Base-by-base conservation (phyloP, 228 moss, liverwort and hornwort species). In the Sphagnum fallax region DNA sequence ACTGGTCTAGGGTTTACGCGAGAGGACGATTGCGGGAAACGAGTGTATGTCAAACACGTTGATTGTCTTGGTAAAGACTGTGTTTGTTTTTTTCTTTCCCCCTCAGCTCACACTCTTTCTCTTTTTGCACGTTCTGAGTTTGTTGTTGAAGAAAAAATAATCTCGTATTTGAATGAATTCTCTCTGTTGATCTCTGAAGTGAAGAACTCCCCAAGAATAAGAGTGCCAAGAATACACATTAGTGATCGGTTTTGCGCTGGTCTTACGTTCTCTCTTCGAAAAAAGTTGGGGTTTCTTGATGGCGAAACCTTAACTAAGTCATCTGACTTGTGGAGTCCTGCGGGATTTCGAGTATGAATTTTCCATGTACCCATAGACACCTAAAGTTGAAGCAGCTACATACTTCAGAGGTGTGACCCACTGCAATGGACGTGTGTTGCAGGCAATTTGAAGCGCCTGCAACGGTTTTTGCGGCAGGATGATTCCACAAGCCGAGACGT, bases 381-480 rank as follows among this genome's bases (percentile, higher is more conserved):
- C 32, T 62, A n/a, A 53, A 48, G 6, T 16, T 60, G 5, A 60
- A 9, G 9, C 9, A 10, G 10, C 49, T 10, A 16, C 48, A 16
- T 15, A 4, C 4, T 69, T 18, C 16, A 4, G 48, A 10, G 55
- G 53, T 16, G 9, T 59, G 32, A 32, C 0, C 48, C 48, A 48
- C 13, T 32, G 62, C 62, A 51, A n/a, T 59, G 15, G 4, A 69
- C 55, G 51, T 79, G 51, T 65, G 67, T 49, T 58, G 9, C 87
- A 98, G 98, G 75, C 5, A 87, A 84, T 72, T 75, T 98, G 73
- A 94, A 79, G 73, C 86, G 92, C 72, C 72, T 98, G 75, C 94
- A 90, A 70, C 83, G 93, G 11, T 92, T 87, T 72, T 57, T 98
- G 76, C 80, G 94, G 69, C 83, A 94, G 70, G 98, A 98, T 74